A percentile compares a stretch with the other conserved stretches of the same genome.
Evolutionary conservation across 2,329 filamentous ascomycete species (phyloP).

Genomic region (Penicillium brasilianum): DNA sequence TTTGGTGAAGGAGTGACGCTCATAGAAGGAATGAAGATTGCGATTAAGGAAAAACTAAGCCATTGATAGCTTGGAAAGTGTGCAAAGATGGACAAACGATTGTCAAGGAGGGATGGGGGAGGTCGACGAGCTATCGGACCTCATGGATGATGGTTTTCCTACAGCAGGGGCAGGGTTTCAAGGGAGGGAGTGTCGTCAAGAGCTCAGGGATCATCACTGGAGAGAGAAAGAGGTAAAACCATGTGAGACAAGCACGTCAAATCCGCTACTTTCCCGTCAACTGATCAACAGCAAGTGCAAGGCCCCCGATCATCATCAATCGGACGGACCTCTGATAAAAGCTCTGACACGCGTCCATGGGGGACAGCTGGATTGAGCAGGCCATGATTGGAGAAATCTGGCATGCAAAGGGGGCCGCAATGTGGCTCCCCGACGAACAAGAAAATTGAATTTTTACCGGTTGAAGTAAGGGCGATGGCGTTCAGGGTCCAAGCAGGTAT

Average conservation of each 20-base stretch:
- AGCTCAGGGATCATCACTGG: conserved; percentile 8
- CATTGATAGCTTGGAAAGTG: neutral
- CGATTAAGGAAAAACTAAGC: neutral
- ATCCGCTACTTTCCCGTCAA: neutral
- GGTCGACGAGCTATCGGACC: neutral
- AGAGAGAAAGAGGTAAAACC: neutral
- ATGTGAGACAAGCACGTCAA: conserved; percentile 19
- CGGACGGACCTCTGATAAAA: conserved; percentile 11
- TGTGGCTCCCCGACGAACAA: conserved; percentile 6
- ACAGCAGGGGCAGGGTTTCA: neutral
- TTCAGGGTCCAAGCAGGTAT: conserved; percentile 5
- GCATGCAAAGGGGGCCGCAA: conserved; percentile 20
- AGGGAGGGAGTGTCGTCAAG: neutral
- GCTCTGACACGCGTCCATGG: conserved; percentile 19
- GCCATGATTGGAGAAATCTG: conserved; percentile 15
- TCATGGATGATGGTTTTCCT: conserved; percentile 1
- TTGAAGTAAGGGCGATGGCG: conserved; percentile 11
- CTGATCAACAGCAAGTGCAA: neutral
- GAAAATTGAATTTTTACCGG: conserved; percentile 6
- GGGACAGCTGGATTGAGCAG: neutral
- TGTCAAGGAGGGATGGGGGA: neutral
- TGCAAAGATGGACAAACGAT: neutral
- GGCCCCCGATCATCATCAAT: conserved; percentile 13
- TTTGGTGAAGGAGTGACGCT: conserved; percentile 11
- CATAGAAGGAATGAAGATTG: neutral